Conservation (phyloP, 1,284 basidiomycete genomes). For the Pseudozyma sp. region DNA sequence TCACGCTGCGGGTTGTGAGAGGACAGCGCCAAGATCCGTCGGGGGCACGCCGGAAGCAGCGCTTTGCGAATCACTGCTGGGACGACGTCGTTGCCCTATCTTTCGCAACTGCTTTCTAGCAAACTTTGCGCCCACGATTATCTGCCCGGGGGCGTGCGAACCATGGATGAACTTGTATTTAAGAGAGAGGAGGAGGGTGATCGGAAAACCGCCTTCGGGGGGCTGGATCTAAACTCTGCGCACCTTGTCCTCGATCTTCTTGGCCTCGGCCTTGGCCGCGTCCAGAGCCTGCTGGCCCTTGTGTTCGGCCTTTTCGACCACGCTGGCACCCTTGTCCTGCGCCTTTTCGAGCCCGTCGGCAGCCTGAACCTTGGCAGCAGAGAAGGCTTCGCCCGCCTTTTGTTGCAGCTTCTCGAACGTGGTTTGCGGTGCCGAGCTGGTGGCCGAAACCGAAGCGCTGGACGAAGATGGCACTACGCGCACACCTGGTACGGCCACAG, state of each 20-base stretch:
- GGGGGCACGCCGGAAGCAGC: no score
- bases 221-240: conserved; percentile 56
- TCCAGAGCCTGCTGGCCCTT: conserved; percentile 56
- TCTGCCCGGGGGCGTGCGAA: background rate
- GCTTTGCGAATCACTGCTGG: no score
- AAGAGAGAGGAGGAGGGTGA: background rate
- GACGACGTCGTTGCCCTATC: no score
- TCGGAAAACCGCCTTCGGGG: background rate
- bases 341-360: conserved; percentile 45
- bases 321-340: conserved; percentile 38
- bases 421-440: conserved; percentile 43
- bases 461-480: conserved; percentile 75
- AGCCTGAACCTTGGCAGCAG: conserved; percentile 54
- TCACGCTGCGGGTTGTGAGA: no score
- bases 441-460: conserved; percentile 36
- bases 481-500: conserved; percentile 88
- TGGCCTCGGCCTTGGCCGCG: conserved; percentile 52
- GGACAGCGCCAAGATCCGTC: no score
- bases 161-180: background rate
- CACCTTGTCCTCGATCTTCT: conserved; percentile 60
- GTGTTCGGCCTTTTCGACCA: conserved; percentile 40
- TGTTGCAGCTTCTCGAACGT: conserved; percentile 62
- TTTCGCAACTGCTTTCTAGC: no score
- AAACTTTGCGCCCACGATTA: no score
- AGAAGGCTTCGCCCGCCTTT: conserved; percentile 63